These are phyloP conservation scores for Syncephalastrum contaminatum DNA, from an alignment of 371 early-diverging fungal species.

Conservation along the genomic window DNA sequence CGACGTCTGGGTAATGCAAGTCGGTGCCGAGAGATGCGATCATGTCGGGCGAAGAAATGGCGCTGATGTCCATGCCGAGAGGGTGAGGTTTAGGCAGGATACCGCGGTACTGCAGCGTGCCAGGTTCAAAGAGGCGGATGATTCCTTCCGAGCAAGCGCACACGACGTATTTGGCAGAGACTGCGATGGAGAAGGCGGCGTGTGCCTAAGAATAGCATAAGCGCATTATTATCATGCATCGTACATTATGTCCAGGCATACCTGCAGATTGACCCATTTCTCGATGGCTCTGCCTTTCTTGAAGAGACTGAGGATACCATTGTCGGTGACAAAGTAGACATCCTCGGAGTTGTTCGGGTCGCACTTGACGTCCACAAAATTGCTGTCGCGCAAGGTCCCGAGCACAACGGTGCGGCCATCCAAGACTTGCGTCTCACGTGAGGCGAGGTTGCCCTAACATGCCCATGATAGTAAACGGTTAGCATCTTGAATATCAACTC, in stretches of 20 bases:
- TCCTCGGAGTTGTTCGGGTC: slow-evolving; percentile 37
- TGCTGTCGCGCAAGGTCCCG: slow-evolving; percentile 68
- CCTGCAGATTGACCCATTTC: slow-evolving; percentile 82
- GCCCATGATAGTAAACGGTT: neutral
- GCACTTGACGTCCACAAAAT: slow-evolving; percentile 70
- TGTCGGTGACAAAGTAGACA: slow-evolving; percentile 70
- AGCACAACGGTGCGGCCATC: slow-evolving; percentile 74
- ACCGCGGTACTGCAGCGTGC: slow-evolving; percentile 65
- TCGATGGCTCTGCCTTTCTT: slow-evolving; percentile 65
- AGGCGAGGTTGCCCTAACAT: slow-evolving; percentile 27
- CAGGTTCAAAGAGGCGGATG: slow-evolving; percentile 72
- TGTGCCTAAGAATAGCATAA: slow-evolving; percentile 38
- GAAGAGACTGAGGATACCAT: slow-evolving; percentile 70
- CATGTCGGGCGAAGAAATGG: slow-evolving; percentile 37
- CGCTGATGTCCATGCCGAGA: slow-evolving; percentile 61
- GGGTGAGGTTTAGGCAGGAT: slow-evolving; percentile 77
- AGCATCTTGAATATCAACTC: neutral
- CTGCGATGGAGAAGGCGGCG: slow-evolving; percentile 64
- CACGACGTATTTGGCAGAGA: slow-evolving; percentile 60
- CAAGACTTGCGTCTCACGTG: slow-evolving; percentile 57
- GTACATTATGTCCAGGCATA: slow-evolving; percentile 9
- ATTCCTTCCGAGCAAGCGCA: slow-evolving; percentile 78
- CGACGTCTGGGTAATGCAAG: slow-evolving; percentile 58
- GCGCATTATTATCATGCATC: neutral
- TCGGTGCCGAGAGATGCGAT: slow-evolving; percentile 18